Conservation (phyloP, 208 protist genomes). For the Trypanosoma cruzi region DNA sequence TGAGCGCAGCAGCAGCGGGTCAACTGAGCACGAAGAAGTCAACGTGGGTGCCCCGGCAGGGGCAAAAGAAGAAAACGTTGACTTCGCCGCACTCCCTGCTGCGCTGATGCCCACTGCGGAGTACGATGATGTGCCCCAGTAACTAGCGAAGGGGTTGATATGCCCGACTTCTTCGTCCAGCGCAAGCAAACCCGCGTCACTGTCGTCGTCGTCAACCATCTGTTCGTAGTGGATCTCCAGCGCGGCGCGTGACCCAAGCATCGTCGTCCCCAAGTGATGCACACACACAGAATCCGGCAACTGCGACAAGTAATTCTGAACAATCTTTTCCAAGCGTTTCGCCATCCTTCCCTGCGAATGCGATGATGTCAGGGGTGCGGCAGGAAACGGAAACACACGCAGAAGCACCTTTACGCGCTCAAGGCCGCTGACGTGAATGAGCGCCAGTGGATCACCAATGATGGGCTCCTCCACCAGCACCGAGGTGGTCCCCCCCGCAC, state of each 20-base stretch:
- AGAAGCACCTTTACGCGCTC: constrained; percentile 24
- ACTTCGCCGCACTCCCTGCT: not conserved
- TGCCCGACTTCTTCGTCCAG: constrained; percentile 70
- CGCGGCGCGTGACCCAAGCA: constrained; percentile 49
- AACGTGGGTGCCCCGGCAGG: constrained; percentile 3
- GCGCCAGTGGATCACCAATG: constrained; percentile 67
- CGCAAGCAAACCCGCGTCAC: constrained; percentile 18
- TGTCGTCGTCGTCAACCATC: constrained; percentile 12
- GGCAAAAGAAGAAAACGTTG: constrained; percentile 2
- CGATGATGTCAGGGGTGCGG: constrained; percentile 8
- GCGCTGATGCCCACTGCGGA: not conserved
- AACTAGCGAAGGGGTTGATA: constrained; percentile 67
- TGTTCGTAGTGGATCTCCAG: constrained; percentile 60
- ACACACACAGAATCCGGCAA: constrained; percentile 51
- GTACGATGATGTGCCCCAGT: constrained; percentile 6
- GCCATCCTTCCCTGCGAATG: constrained; percentile 26
- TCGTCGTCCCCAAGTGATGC: constrained; percentile 52
- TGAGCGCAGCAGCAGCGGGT: constrained; percentile 9
- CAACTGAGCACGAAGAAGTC: not conserved
- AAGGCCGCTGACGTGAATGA: constrained; percentile 37
- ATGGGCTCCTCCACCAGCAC: constrained; percentile 70
- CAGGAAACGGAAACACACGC: constrained; percentile 27
- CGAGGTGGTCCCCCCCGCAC: constrained; percentile 12
- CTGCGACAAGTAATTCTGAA: constrained; percentile 53
- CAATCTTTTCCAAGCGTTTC: constrained; percentile 53